phyloP scores from a whole-genome alignment of 1,139 yeast genomes.

The Saccharomycopsis hybrid region DNA sequence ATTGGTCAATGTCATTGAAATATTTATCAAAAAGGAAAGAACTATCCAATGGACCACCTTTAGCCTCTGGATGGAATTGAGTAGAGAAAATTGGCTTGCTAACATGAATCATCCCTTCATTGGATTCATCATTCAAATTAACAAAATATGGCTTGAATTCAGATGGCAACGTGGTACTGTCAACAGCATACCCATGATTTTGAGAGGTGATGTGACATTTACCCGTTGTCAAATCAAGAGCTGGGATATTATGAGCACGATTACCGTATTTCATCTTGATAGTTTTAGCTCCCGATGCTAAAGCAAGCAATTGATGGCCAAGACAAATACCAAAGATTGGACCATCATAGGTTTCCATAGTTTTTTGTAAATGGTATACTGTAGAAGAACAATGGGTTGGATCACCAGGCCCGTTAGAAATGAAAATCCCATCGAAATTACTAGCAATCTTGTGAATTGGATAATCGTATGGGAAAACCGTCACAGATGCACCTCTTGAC shows the following conservation, averaged over 20 bases:
- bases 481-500: conserved; percentile 89
- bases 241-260: conserved; percentile 98
- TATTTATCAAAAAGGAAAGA: conserved; percentile 86
- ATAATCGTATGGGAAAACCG: conserved; percentile 94
- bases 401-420: conserved; percentile 98
- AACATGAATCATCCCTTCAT: conserved; percentile 93
- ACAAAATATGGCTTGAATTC: conserved; percentile 85
- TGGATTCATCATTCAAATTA: conserved; percentile 89
- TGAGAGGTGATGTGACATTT: conserved; percentile 96
- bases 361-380: conserved; percentile 62
- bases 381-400: conserved; percentile 90
- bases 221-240: conserved; percentile 82
- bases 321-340: conserved; percentile 96
- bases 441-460: conserved; percentile 82
- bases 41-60: conserved; percentile 96
- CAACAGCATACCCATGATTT: conserved; percentile 98
- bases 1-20: conserved; percentile 59
- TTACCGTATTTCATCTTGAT: conserved; percentile 93
- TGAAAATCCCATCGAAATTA: conserved; percentile 88
- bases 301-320: conserved; percentile 92
- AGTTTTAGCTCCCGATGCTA: conserved; percentile 92
- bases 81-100: conserved; percentile 87
- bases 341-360: conserved; percentile 61
- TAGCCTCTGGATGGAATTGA: conserved; percentile 98
- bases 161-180: conserved; percentile 62